Base-by-base conservation (phyloP, 805 yeast species). In the Hanseniaspora vineae region DNA sequence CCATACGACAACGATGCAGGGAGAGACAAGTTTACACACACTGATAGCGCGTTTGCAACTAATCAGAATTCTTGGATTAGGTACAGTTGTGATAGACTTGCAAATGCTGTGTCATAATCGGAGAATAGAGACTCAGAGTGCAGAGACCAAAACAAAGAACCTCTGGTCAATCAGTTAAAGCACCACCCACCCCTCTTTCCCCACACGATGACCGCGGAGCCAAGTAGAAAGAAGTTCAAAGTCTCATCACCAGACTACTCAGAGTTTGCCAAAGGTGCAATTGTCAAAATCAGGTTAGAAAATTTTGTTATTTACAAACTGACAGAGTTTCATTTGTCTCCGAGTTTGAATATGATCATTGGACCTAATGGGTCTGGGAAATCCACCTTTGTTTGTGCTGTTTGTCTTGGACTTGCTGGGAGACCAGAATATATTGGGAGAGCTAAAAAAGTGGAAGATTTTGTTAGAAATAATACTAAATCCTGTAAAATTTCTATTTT, bases 281-380 rank as follows among this genome's bases (percentile, higher is more conserved):
- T 76, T 39, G 58, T 80, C n/a, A 67, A 74, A 39, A 76, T 81
- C 29, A 72, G 70, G 48, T 70, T 83, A 31, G 63, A 63, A 52
- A 81, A 82, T 60, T 83, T 83, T 65, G 84, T 85, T 59, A 82
- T 89, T 0, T 84, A 82, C 60, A 57, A 77, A 1, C 64, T 73
- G 43, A 78, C 84, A 0, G 88, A 81, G 19, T 87, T 86, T 62
- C 70, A 72, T 39, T 72, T 90, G 49, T 83, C 90, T 0, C 96
- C 97, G 0, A 71, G 81, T 1, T 70, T 92, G 59, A 92, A 92
- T 59, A 78, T 92, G 81, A 84, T 92, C 49, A 82, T 92, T 46
- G 98, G 97, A 0, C 97, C 97, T 12, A 92, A 92, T 61, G 99
- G 99, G 35, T 77, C 95, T 0, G 98, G 98, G 6, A 92, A 92